phyloP scores from a whole-genome alignment of 2,329 filamentous ascomycete species.

The Penicillium italicum region DNA sequence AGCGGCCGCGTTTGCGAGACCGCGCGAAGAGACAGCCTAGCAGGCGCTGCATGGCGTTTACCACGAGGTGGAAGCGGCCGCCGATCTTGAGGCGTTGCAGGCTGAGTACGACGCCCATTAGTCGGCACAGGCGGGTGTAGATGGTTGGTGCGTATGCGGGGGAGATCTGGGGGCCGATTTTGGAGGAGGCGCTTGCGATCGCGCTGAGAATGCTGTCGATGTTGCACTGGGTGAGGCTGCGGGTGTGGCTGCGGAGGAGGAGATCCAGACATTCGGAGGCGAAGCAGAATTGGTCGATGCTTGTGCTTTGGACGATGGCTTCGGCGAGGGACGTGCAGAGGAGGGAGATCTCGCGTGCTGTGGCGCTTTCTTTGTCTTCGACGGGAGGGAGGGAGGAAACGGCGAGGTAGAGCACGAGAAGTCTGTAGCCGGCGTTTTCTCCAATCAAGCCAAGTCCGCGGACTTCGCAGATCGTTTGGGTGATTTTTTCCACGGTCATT shows the following conservation, averaged over 20 bases:
- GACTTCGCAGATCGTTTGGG: slow-evolving; percentile 32
- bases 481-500: slow-evolving; percentile 31
- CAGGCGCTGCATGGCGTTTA: slow-evolving; percentile 54
- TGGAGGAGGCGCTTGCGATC: slow-evolving; percentile 37
- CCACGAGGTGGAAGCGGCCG: slow-evolving; percentile 58
- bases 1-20: slow-evolving; percentile 35
- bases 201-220: slow-evolving; percentile 43
- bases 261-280: slow-evolving; percentile 40
- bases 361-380: slow-evolving; percentile 38
- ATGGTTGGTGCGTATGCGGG: slow-evolving; percentile 40
- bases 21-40: slow-evolving; percentile 55
- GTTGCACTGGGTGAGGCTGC: slow-evolving; percentile 44
- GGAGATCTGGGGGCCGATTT: slow-evolving; percentile 32
- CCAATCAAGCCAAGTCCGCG: slow-evolving; percentile 30
- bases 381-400: slow-evolving; percentile 32
- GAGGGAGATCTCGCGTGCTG: slow-evolving; percentile 36
- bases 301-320: slow-evolving; percentile 28
- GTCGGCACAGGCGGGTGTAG: slow-evolving; percentile 53
- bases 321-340: slow-evolving; percentile 36
- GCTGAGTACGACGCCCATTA: slow-evolving; percentile 52
- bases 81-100: slow-evolving; percentile 57
- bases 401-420: slow-evolving; percentile 39
- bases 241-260: slow-evolving; percentile 41
- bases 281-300: slow-evolving; percentile 41
- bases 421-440: slow-evolving; percentile 29